Percentiles rank a stretch among this genome's conserved stretches.
Evolutionary conservation across 331 rosid genomes (phyloP).

Genomic region (Rhamnella rubrinervis): DNA sequence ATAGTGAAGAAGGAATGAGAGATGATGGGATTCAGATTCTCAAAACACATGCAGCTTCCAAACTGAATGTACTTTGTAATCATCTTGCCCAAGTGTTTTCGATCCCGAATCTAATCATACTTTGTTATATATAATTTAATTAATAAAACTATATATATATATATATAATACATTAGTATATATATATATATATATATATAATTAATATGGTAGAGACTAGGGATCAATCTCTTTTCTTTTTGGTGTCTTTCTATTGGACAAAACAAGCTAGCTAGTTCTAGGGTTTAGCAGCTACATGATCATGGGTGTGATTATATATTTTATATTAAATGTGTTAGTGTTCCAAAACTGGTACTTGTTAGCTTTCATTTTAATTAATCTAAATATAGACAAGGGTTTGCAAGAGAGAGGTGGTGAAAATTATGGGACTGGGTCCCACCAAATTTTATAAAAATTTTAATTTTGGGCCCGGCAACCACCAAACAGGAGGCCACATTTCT

Average conservation of each 20-base stretch:
- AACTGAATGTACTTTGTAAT: conserved; percentile 62
- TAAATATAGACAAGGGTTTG: conserved; percentile 1
- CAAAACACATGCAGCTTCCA: conserved; percentile 68
- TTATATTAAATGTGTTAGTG: neutral
- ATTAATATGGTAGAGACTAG: neutral
- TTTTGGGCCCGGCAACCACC: conserved; percentile 60
- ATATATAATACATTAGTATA: neutral
- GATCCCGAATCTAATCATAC: conserved; percentile 54
- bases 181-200: neutral
- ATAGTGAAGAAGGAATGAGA: conserved; percentile 18
- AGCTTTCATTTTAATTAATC: conserved; percentile 25
- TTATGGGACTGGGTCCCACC: conserved; percentile 36
- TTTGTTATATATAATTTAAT: conserved; percentile 7
- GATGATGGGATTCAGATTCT: conserved; percentile 70
- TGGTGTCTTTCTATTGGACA: neutral
- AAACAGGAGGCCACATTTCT: conserved; percentile 47
- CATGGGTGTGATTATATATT: neutral
- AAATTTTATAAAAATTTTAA: too few relatives aligned
- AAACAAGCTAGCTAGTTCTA: neutral
- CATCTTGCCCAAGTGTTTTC: conserved; percentile 60
- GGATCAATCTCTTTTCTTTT: conserved; percentile 16
- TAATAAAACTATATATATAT: conserved; percentile 3
- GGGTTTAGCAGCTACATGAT: neutral
- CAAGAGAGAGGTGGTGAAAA: conserved; percentile 29
- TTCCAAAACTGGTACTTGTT: neutral